Conservation (phyloP, 768 basidiomycete genomes). For the Boletus sp. region DNA sequence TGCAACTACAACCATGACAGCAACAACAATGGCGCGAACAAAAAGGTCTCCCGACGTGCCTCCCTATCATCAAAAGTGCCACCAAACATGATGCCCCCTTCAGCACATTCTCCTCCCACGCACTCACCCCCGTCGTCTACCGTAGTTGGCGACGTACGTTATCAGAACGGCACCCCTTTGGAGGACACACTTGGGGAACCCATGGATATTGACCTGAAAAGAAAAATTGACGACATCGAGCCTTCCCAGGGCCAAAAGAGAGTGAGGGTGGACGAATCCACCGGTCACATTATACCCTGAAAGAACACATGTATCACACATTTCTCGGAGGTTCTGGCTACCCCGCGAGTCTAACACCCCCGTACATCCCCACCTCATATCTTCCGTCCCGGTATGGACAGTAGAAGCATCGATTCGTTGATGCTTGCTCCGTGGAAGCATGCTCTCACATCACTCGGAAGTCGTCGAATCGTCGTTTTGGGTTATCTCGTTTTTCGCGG, state of each 20-base stretch:
- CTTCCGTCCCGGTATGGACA: constrained; percentile 31
- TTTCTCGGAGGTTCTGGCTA: constrained; percentile 22
- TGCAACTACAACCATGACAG: constrained; percentile 82
- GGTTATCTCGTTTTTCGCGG: constrained; percentile 32
- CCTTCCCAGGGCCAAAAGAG: constrained; percentile 59
- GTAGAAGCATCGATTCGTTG: constrained; percentile 27
- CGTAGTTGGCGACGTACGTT: constrained; percentile 34
- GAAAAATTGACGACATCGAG: constrained; percentile 55
- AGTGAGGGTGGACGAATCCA: constrained; percentile 63
- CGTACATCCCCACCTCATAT: constrained; percentile 16
- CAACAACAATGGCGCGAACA: constrained; percentile 24
- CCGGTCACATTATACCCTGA: constrained; percentile 56
- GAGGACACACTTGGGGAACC: constrained; percentile 43
- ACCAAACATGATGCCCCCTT: constrained; percentile 27
- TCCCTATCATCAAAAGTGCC: constrained; percentile 48
- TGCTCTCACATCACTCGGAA: constrained; percentile 27
- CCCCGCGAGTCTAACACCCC: constrained; percentile 23
- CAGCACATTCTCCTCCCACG: constrained; percentile 50
- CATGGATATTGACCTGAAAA: constrained; percentile 58
- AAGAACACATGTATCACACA: constrained; percentile 26
- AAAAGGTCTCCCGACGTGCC: constrained; percentile 47
- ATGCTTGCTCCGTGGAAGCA: constrained; percentile 31
- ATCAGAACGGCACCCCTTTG: constrained; percentile 34
- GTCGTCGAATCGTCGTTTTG: constrained; percentile 32
- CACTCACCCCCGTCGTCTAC: constrained; percentile 50